A percentile compares a stretch with the other conserved stretches of the same genome.
These are phyloP conservation scores for Ophiostoma sp. DNA, from an alignment of 2,329 filamentous ascomycete species.

Conservation along the genomic window DNA sequence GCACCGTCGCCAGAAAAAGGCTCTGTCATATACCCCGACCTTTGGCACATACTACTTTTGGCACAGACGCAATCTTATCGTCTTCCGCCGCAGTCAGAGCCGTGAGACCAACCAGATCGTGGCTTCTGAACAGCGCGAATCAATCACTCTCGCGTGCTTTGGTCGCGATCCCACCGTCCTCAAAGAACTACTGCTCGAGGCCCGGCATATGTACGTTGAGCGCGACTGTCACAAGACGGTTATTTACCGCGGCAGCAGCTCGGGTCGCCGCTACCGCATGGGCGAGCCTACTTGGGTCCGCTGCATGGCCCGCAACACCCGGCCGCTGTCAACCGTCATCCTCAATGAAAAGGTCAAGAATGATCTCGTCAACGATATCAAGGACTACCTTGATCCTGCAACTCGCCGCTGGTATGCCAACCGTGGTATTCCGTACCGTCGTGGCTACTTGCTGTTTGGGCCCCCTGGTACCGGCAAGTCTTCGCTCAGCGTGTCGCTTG, in stretches of 20 bases:
- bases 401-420: conserved; percentile 76
- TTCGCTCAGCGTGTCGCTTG: conserved; percentile 63
- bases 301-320: conserved; percentile 55
- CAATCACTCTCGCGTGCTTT: conserved; percentile 57
- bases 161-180: conserved; percentile 56
- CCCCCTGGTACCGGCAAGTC: conserved; percentile 78
- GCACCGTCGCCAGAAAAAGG: conserved; percentile 40
- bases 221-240: conserved; percentile 58
- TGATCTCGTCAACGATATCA: conserved; percentile 55
- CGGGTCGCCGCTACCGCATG: conserved; percentile 31
- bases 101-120: conserved; percentile 38
- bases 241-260: conserved; percentile 56
- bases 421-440: conserved; percentile 76
- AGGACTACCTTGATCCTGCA: conserved; percentile 57
- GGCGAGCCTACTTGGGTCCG: conserved; percentile 53
- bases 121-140: conserved; percentile 44
- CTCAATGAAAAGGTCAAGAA: conserved; percentile 57
- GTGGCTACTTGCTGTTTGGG: conserved; percentile 77
- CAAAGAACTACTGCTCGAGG: conserved; percentile 58
- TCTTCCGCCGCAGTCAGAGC: conserved; percentile 51
- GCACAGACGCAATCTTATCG: conserved; percentile 54
- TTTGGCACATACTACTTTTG: conserved; percentile 65
- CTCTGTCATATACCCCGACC: conserved; percentile 59
- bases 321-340: conserved; percentile 62
- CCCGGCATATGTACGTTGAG: conserved; percentile 50